Percentiles rank a stretch among this genome's conserved stretches.
These are phyloP conservation scores for Lentinula sp. DNA, from an alignment of 768 basidiomycete genomes.

Conservation along the genomic window DNA sequence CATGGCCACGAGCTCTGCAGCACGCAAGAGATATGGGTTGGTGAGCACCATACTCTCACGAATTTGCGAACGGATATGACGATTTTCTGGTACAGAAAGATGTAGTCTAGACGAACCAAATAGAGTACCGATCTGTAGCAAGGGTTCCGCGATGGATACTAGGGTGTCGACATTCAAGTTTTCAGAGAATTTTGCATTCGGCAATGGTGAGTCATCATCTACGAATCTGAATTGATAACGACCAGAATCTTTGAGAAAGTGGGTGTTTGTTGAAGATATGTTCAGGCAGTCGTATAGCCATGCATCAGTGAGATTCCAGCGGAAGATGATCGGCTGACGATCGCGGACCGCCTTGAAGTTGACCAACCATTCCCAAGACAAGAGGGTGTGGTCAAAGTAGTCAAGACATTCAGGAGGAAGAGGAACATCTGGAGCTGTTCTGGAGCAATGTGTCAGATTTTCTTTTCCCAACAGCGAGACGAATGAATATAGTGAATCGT, in stretches of 20 bases:
- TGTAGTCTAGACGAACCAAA: slow-evolving; percentile 71
- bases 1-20: slow-evolving; percentile 36
- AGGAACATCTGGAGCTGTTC: slow-evolving; percentile 24
- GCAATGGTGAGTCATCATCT: slow-evolving; percentile 27
- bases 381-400: slow-evolving; percentile 52
- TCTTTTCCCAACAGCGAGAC: slow-evolving; percentile 45
- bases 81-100: slow-evolving; percentile 33
- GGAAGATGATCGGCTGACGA: slow-evolving; percentile 37
- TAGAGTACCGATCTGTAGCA: slow-evolving; percentile 68
- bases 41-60: slow-evolving; percentile 53
- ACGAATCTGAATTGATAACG: slow-evolving; percentile 64
- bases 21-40: slow-evolving; percentile 38
- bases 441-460: slow-evolving; percentile 46
- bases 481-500: slow-evolving; percentile 39
- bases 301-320: slow-evolving; percentile 41
- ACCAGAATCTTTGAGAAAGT: slow-evolving; percentile 42
- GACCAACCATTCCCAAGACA: slow-evolving; percentile 70
- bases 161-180: slow-evolving; percentile 38
- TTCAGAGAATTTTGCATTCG: slow-evolving; percentile 32
- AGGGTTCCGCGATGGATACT: slow-evolving; percentile 32
- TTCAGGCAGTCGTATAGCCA: slow-evolving; percentile 41
- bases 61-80: slow-evolving; percentile 36
- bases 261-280: slow-evolving; percentile 32
- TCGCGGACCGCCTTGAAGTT: slow-evolving; percentile 35
- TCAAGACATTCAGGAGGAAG: slow-evolving; percentile 52